phyloP scores from a whole-genome alignment of 2,329 filamentous ascomycete species.

The Fusarium sp. region DNA sequence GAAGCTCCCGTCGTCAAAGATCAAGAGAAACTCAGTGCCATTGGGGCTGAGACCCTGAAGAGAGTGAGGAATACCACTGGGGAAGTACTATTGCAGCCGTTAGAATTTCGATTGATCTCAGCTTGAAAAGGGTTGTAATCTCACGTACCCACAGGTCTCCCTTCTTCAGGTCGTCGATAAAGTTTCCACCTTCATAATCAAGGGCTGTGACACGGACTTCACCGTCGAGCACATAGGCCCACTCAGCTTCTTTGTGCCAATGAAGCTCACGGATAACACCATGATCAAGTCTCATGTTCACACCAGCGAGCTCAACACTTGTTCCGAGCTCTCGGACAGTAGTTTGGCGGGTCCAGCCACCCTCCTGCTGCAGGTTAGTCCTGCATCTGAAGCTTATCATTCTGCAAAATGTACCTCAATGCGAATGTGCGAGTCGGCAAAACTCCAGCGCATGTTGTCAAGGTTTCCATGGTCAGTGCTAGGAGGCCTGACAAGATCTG shows the following conservation, averaged over 20 bases:
- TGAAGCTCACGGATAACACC: conserved; percentile 82
- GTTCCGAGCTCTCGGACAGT: conserved; percentile 73
- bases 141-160: conserved; percentile 71
- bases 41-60: conserved; percentile 77
- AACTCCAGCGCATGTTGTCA: conserved; percentile 79
- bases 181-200: conserved; percentile 80
- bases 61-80: conserved; percentile 80
- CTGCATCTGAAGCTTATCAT: fast-evolving
- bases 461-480: conserved; percentile 79
- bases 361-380: conserved; percentile 62
- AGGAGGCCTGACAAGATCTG: conserved; percentile 77
- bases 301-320: conserved; percentile 77
- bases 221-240: conserved; percentile 80
- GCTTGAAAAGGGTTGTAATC: too few relatives aligned
- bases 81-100: conserved; percentile 67
- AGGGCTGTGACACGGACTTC: conserved; percentile 78
- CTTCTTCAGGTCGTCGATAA: conserved; percentile 80
- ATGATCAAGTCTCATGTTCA: conserved; percentile 81
- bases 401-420: conserved; percentile 63
- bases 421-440: conserved; percentile 71
- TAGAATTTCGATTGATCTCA: too few relatives aligned
- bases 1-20: conserved; percentile 63
- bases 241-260: conserved; percentile 85
- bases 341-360: conserved; percentile 82
- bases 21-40: conserved; percentile 63